Evolutionary conservation across 495 filamentous ascomycete species (phyloP).

Genomic region (Xeromyces bisporus): DNA sequence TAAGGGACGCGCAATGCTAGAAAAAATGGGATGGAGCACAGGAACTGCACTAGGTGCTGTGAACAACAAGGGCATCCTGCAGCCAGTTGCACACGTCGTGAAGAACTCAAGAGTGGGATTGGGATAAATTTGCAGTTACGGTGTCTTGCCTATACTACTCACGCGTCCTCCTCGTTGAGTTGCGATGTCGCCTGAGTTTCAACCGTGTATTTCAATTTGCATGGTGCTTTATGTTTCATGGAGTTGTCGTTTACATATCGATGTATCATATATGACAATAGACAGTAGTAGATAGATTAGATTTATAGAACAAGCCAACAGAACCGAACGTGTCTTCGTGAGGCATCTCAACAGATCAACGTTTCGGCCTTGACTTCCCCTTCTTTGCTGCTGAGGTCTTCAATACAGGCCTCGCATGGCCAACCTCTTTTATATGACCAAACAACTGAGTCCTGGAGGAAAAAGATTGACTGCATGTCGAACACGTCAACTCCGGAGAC

Average conservation of each 20-base stretch:
- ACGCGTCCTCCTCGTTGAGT: neutral
- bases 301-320: no score
- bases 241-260: no score
- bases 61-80: slow-evolving; percentile 75
- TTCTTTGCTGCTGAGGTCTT: slow-evolving; percentile 13
- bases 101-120: slow-evolving; percentile 75
- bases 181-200: no score
- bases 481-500: slow-evolving; percentile 35
- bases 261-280: no score
- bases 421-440: slow-evolving; percentile 48
- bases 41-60: slow-evolving; percentile 72
- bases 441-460: slow-evolving; percentile 54
- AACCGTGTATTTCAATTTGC: no score
- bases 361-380: no score
- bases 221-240: no score
- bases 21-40: slow-evolving; percentile 93
- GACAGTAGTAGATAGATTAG: no score
- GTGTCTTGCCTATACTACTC: neutral
- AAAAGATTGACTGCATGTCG: slow-evolving; percentile 42
- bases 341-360: no score
- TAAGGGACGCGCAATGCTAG: slow-evolving; percentile 70
- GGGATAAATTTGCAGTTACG: slow-evolving; percentile 34
- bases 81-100: slow-evolving; percentile 74
- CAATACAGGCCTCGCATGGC: slow-evolving; percentile 37
- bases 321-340: no score